Percentiles rank a stretch among this genome's conserved stretches.
Evolutionary conservation across 768 basidiomycete species (phyloP).

Genomic region (Chalciporus chontae): DNA sequence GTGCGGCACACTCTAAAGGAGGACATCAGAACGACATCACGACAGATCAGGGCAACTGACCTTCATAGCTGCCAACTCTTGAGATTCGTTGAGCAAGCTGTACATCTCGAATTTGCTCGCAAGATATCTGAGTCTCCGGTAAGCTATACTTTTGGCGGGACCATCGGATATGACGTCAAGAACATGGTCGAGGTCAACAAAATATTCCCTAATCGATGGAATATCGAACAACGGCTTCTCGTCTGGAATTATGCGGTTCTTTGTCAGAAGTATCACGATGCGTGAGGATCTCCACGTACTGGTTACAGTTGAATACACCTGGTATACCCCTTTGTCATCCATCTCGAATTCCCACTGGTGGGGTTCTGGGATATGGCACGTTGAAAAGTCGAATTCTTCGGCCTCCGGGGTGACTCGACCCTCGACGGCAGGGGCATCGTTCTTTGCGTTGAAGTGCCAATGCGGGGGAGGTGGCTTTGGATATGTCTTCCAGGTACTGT

Average conservation of each 20-base stretch:
- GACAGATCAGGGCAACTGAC: slow-evolving; percentile 37
- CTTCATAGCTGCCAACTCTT: slow-evolving; percentile 97
- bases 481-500: slow-evolving; percentile 81
- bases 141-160: slow-evolving; percentile 95
- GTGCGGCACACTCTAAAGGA: slow-evolving; percentile 28
- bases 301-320: slow-evolving; percentile 56
- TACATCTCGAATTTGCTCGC: slow-evolving; percentile 95
- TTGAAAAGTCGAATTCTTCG: slow-evolving; percentile 63
- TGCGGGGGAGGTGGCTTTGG: slow-evolving; percentile 92
- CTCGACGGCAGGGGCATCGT: slow-evolving; percentile 43
- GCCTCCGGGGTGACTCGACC: slow-evolving; percentile 22
- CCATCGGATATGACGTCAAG: slow-evolving; percentile 91
- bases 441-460: slow-evolving; percentile 80
- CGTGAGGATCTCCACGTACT: slow-evolving; percentile 5
- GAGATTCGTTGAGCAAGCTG: slow-evolving; percentile 84
- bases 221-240: slow-evolving; percentile 69
- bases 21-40: slow-evolving; percentile 3
- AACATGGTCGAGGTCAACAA: slow-evolving; percentile 90
- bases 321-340: slow-evolving; percentile 88
- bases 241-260: slow-evolving; percentile 20
- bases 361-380: slow-evolving; percentile 69
- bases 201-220: slow-evolving; percentile 90
- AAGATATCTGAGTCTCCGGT: slow-evolving; percentile 85
- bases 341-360: slow-evolving; percentile 66
- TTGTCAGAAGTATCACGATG: background rate